Evolutionary conservation across 805 yeast species (phyloP).

Genomic region (Lipomyces kockii): DNA sequence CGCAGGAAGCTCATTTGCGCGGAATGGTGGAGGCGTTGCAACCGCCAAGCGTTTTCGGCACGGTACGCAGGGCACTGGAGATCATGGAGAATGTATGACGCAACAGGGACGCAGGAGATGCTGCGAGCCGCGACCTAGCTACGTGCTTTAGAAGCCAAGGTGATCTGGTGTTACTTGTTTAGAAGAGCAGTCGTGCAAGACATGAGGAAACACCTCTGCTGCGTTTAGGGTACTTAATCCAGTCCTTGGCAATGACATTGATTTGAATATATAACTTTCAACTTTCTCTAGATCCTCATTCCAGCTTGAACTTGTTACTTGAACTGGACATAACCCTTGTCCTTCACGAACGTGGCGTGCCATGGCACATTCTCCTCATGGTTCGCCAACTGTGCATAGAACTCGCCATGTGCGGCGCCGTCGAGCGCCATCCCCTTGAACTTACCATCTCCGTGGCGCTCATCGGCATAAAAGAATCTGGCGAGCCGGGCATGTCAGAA

Average conservation of each 20-base stretch:
- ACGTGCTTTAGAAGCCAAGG: slow-evolving; percentile 6
- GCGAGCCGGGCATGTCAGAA: neutral
- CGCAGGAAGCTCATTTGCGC: neutral
- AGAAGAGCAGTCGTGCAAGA: neutral
- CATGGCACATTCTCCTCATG: neutral
- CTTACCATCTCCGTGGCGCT: neutral
- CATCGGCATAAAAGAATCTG: neutral
- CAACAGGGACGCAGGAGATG: neutral
- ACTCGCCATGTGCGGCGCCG: neutral
- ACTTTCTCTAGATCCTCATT: neutral
- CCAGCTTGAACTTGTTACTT: neutral
- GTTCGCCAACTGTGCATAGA: neutral
- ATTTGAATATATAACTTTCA: neutral
- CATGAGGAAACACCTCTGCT: neutral
- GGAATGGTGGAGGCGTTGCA: neutral
- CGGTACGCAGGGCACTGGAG: neutral
- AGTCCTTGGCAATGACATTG: neutral
- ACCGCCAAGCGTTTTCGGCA: neutral
- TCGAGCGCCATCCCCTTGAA: neutral
- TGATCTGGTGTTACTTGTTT: neutral
- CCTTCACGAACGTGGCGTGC: neutral
- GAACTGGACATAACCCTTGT: neutral
- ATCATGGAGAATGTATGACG: neutral
- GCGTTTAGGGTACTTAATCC: neutral
- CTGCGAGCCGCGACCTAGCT: neutral